Evolutionary conservation across 345 rosid species (phyloP).

Genomic region (Gossypium turneri): DNA sequence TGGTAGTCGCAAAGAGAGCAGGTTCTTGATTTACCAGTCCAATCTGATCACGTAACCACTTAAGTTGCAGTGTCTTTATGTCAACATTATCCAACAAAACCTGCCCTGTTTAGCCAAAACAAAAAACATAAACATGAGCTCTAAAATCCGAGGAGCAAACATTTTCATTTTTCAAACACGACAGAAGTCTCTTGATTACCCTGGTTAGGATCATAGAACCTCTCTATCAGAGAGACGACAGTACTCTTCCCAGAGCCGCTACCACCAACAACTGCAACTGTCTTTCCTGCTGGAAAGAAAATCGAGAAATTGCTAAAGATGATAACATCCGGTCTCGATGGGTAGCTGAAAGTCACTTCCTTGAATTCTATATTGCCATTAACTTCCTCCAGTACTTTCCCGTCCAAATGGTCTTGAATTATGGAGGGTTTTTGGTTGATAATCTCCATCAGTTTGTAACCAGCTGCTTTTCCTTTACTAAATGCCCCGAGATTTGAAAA

Average conservation of each 20-base stretch:
- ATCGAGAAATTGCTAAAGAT: conserved; percentile 82
- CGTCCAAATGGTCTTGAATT: conserved; percentile 63
- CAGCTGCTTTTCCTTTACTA: conserved; percentile 98
- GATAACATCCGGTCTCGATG: conserved; percentile 93
- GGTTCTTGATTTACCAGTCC: conserved; percentile 99
- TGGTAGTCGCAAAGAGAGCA: conserved; percentile 92
- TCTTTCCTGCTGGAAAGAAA: conserved; percentile 94
- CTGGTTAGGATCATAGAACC: conserved; percentile 88
- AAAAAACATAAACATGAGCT: conserved; percentile 1
- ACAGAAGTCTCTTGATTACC: conserved; percentile 44
- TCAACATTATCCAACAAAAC: conserved; percentile 85
- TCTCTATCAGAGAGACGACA: conserved; percentile 88
- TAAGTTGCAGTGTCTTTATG: conserved; percentile 78
- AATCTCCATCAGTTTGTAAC: conserved; percentile 93
- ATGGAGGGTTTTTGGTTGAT: conserved; percentile 91
- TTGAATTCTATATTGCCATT: conserved; percentile 89
- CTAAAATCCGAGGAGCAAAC: conserved; percentile 9
- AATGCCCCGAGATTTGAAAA: conserved; percentile 98
- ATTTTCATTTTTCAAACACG: neutral
- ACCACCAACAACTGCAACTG: conserved; percentile 96
- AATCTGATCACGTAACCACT: conserved; percentile 85
- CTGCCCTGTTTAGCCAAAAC: conserved; percentile 57
- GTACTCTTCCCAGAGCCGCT: conserved; percentile 99
- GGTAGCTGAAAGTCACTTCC: conserved; percentile 91
- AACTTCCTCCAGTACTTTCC: conserved; percentile 69